Conservation (phyloP, 768 basidiomycete genomes). For the Rhodosporidiobolus sp. region DNA sequence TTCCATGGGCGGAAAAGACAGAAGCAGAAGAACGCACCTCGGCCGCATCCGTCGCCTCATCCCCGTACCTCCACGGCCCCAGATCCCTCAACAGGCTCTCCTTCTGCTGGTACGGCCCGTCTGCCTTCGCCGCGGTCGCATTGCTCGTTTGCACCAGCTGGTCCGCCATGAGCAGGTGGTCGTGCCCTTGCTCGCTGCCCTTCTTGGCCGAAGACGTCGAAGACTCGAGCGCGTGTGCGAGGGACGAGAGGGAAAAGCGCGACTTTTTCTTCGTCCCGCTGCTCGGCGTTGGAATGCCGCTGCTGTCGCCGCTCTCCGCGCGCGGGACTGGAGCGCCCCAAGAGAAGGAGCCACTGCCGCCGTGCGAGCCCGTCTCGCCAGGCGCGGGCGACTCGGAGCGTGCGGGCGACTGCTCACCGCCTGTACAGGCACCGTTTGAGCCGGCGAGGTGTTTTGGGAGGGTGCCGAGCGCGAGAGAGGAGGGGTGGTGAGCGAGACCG, state of each 20-base stretch:
- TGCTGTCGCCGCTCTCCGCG: neutral
- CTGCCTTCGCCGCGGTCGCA: neutral
- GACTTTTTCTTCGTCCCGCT: conserved; percentile 14
- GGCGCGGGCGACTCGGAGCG: conserved; percentile 1
- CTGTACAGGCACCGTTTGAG: neutral
- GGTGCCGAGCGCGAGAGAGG: conserved; percentile 13
- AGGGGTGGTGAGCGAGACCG: conserved; percentile 1
- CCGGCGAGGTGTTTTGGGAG: neutral
- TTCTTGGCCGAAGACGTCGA: neutral
- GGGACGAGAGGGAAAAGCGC: conserved; percentile 20
- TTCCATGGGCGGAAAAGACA: neutral
- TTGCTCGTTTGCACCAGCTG: neutral
- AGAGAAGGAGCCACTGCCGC: neutral
- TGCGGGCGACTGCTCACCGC: neutral
- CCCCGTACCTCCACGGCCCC: conserved; percentile 26
- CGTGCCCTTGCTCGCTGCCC: neutral
- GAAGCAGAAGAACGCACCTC: neutral
- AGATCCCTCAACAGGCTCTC: neutral
- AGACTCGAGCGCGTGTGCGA: conserved; percentile 7
- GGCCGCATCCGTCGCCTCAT: conserved; percentile 15
- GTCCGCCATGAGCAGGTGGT: conserved; percentile 5
- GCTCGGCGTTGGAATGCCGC: neutral
- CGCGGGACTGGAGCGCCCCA: neutral
- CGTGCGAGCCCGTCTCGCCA: neutral
- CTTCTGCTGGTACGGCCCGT: conserved; percentile 2